Percentiles rank a stretch among this genome's conserved stretches.
Conservation (phyloP, 768 basidiomycete genomes). For the Cubamyces lactineus region DNA sequence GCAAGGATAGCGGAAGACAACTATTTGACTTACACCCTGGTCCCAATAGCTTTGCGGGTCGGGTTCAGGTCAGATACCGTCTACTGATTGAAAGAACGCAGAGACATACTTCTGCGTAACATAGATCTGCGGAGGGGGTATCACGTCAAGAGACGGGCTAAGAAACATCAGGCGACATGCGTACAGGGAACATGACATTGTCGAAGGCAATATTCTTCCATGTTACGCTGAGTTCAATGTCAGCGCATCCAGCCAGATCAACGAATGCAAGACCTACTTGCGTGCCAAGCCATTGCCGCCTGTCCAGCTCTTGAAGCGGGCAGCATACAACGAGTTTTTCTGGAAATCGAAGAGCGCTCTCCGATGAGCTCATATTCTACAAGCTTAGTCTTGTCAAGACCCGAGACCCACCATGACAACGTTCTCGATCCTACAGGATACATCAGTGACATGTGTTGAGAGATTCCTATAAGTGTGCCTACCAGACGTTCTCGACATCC, state of each 20-base stretch:
- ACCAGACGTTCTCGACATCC: conserved; percentile 61
- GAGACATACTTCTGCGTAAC: conserved; percentile 61
- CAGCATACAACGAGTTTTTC: conserved; percentile 57
- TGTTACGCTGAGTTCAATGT: conserved; percentile 45
- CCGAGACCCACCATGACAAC: conserved; percentile 30
- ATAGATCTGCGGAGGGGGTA: conserved; percentile 47
- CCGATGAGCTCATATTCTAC: background rate
- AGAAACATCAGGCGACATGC: conserved; percentile 23
- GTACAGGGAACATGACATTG: conserved; percentile 58
- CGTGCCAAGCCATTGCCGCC: conserved; percentile 60
- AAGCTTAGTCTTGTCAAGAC: background rate
- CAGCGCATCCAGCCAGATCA: background rate
- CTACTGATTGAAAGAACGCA: background rate
- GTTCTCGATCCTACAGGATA: conserved; percentile 32
- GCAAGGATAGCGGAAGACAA: background rate
- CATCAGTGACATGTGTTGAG: background rate
- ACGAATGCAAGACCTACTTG: conserved; percentile 43
- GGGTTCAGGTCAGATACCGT: background rate
- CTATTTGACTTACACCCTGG: conserved; percentile 45
- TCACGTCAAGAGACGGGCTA: background rate
- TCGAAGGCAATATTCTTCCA: conserved; percentile 59
- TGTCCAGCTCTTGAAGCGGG: conserved; percentile 72
- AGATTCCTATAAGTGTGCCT: conserved; percentile 24
- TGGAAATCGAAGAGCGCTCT: conserved; percentile 23
- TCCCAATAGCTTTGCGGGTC: conserved; percentile 57